These are phyloP conservation scores for Colletotrichum lentis DNA, from an alignment of 2,329 filamentous ascomycete genomes.

Conservation along the genomic window DNA sequence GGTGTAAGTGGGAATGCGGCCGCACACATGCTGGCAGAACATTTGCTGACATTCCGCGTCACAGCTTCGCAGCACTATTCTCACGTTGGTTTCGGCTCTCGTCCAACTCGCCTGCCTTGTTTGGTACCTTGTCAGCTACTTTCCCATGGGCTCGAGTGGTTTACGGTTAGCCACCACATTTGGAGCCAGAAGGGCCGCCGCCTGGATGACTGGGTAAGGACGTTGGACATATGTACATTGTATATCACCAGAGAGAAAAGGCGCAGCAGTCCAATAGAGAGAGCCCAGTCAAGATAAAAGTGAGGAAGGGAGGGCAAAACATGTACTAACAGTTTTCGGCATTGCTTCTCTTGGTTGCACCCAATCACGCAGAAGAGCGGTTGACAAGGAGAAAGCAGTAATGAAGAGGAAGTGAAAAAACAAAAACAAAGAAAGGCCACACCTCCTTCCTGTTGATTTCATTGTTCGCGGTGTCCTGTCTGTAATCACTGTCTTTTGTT, in stretches of 20 bases:
- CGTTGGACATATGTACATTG: not conserved
- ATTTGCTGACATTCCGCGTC: constrained; percentile 40
- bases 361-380: too few species aligned
- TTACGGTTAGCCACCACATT: constrained; percentile 87
- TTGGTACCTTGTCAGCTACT: constrained; percentile 98
- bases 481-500: too few species aligned
- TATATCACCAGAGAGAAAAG: not conserved
- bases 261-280: not conserved
- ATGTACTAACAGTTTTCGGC: not conserved
- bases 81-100: constrained; percentile 85
- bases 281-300: not conserved
- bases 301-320: not conserved
- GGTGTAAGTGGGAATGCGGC: constrained; percentile 73
- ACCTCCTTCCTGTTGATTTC: too few species aligned
- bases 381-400: too few species aligned
- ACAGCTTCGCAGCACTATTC: constrained; percentile 82
- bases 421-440: too few species aligned
- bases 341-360: not conserved
- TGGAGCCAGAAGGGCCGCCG: constrained; percentile 81
- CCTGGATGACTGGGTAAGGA: constrained; percentile 81
- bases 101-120: constrained; percentile 82
- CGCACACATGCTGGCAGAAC: constrained; percentile 4
- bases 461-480: too few species aligned
- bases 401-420: too few species aligned
- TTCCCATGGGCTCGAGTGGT: constrained; percentile 93